Conservation (phyloP, 257 asterid species). For the Penstemon barbatus region DNA sequence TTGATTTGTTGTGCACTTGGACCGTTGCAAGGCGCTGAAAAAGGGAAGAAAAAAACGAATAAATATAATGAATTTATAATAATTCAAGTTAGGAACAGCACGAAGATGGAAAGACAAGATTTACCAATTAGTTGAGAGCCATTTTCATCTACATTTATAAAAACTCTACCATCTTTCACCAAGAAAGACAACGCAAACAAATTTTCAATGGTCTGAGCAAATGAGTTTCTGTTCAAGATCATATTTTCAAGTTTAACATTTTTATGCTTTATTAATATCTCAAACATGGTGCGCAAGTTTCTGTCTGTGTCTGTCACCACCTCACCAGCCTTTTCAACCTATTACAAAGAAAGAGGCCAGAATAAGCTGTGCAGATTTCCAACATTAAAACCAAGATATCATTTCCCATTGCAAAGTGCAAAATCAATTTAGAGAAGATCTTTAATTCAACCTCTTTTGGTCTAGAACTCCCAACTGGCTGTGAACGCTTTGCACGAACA, state of each 20-base stretch:
- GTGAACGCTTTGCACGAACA: slow-evolving; percentile 27
- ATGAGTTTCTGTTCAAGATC: slow-evolving; percentile 45
- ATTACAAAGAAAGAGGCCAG: background rate
- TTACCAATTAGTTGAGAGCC: slow-evolving; percentile 51
- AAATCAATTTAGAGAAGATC: too few relatives aligned
- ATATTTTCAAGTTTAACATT: slow-evolving; percentile 46
- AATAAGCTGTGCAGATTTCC: background rate
- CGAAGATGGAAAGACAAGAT: background rate
- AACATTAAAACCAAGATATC: too few relatives aligned
- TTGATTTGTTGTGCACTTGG: slow-evolving; percentile 38
- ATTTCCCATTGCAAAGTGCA: too few relatives aligned
- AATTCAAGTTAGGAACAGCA: background rate
- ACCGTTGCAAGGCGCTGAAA: slow-evolving; percentile 50
- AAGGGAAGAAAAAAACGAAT: background rate
- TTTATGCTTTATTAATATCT: slow-evolving; percentile 34
- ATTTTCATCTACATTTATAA: slow-evolving; percentile 35
- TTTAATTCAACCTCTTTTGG: slow-evolving; percentile 39
- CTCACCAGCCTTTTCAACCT: slow-evolving; percentile 38
- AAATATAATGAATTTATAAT: background rate
- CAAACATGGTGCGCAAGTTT: slow-evolving; percentile 45
- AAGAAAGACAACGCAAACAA: slow-evolving; percentile 59
- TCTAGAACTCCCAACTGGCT: slow-evolving; percentile 14
- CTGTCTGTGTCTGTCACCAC: slow-evolving; percentile 39
- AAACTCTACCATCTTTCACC: slow-evolving; percentile 58
- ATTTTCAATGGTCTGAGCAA: slow-evolving; percentile 62